phyloP scores from a whole-genome alignment of 2,329 filamentous ascomycete genomes.

The Penicillium freii region DNA sequence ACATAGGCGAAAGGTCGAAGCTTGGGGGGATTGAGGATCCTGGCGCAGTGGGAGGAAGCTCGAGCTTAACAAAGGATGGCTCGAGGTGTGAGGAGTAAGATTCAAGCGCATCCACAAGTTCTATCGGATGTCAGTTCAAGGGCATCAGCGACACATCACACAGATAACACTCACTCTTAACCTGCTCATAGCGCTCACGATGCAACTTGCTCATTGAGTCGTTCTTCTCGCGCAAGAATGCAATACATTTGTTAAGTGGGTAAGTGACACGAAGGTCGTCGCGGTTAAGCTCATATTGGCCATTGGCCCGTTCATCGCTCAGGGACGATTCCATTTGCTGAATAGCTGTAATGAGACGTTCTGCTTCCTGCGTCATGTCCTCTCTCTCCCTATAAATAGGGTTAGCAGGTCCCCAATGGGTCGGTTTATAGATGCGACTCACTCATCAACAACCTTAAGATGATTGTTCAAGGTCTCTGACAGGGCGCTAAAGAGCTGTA shows the following conservation, averaged over 20 bases:
- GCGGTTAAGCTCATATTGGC: constrained; percentile 63
- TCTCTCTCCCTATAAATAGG: constrained; percentile 68
- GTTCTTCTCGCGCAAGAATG: constrained; percentile 81
- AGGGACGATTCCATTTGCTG: constrained; percentile 91
- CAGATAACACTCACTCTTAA: constrained; percentile 69
- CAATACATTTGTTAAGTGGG: constrained; percentile 76
- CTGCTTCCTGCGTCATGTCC: constrained; percentile 83
- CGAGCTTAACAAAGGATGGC: constrained; percentile 77
- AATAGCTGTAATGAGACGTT: constrained; percentile 78
- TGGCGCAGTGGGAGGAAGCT: constrained; percentile 76
- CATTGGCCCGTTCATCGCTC: constrained; percentile 67
- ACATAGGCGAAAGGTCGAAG: constrained; percentile 89
- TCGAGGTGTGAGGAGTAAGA: constrained; percentile 97
- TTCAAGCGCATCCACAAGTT: constrained; percentile 88
- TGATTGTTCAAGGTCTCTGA: constrained; percentile 92
- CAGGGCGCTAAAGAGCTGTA: constrained; percentile 81
- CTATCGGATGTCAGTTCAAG: constrained; percentile 48
- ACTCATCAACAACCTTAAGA: constrained; percentile 74
- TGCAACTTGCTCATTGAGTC: constrained; percentile 75
- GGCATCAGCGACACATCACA: background rate
- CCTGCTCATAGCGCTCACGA: constrained; percentile 89
- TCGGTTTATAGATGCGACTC: constrained; percentile 28
- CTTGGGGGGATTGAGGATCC: constrained; percentile 73
- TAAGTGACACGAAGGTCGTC: constrained; percentile 75
- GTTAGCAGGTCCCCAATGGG: constrained; percentile 13